phyloP scores from a whole-genome alignment of 2,329 filamentous ascomycete species.

The Aspergillus calidoustus region DNA sequence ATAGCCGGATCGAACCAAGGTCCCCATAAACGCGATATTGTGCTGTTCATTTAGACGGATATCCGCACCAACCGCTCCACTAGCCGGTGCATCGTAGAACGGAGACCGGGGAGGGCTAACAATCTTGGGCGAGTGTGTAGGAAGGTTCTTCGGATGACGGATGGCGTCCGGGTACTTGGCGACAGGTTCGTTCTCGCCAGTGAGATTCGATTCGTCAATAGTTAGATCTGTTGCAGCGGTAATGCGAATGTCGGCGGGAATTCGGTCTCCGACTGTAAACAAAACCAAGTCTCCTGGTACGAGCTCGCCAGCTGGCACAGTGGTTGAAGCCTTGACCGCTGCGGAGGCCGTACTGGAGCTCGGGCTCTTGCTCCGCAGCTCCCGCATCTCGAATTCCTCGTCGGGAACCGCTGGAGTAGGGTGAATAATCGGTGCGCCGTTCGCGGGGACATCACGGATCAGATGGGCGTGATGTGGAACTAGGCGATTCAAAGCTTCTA shows the following conservation, averaged over 20 bases:
- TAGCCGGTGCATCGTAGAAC: constrained; percentile 62
- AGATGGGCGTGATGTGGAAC: constrained; percentile 95
- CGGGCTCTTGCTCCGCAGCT: constrained; percentile 48
- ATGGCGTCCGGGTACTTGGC: constrained; percentile 72
- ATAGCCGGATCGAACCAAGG: constrained; percentile 89
- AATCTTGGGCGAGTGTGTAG: constrained; percentile 39
- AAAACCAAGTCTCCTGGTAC: constrained; percentile 92
- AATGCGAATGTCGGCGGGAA: constrained; percentile 93
- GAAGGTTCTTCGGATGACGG: constrained; percentile 33
- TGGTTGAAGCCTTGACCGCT: constrained; percentile 75
- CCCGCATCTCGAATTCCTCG: constrained; percentile 55
- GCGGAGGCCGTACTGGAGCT: constrained; percentile 61
- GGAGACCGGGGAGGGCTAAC: constrained; percentile 56
- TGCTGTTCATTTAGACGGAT: constrained; percentile 74
- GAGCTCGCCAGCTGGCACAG: constrained; percentile 82
- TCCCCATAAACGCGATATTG: constrained; percentile 99
- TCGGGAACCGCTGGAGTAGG: constrained; percentile 31
- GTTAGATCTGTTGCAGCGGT: constrained; percentile 87
- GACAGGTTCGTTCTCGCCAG: constrained; percentile 94
- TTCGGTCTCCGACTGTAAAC: constrained; percentile 94
- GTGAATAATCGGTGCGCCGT: constrained; percentile 27
- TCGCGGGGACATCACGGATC: constrained; percentile 64
- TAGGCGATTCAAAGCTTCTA: constrained; percentile 90
- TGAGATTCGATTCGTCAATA: constrained; percentile 96
- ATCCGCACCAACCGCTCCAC: constrained; percentile 65